These are phyloP conservation scores for Coemansia reversa DNA, from an alignment of 192 early-diverging fungal species.

Conservation along the genomic window DNA sequence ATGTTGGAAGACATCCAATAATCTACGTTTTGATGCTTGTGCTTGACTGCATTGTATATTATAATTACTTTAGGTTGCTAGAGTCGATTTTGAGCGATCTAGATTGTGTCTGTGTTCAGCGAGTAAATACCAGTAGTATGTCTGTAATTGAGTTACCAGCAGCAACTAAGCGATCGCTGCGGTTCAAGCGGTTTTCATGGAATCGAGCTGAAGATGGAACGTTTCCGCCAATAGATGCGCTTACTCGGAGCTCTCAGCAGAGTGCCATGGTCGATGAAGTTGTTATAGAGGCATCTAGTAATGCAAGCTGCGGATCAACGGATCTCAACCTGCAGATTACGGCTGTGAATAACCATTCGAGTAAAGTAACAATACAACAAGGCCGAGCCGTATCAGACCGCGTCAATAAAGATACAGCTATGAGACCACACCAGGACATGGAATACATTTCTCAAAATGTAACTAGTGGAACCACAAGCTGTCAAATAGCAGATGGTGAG, in stretches of 20 bases:
- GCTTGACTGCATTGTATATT: background rate
- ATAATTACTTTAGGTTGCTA: background rate
- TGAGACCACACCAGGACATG: background rate
- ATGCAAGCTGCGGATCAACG: background rate
- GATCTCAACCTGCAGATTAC: background rate
- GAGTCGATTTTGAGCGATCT: background rate
- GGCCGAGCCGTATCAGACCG: background rate
- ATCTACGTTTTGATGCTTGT: background rate
- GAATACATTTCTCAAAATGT: constrained; percentile 1
- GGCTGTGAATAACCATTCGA: background rate
- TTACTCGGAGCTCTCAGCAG: background rate
- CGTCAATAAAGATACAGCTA: background rate
- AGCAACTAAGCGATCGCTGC: constrained; percentile 37
- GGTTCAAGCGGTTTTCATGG: constrained; percentile 55
- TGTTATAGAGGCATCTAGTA: background rate
- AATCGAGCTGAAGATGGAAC: constrained; percentile 39
- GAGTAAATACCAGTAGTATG: constrained; percentile 8
- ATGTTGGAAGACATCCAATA: background rate
- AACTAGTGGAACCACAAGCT: background rate
- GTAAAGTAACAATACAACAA: background rate
- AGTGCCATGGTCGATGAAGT: background rate
- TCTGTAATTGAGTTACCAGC: constrained; percentile 29
- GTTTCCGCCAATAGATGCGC: constrained; percentile 31
- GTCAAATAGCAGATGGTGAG: background rate
- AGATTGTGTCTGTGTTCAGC: background rate